A percentile compares a stretch with the other conserved stretches of the same genome.
These are phyloP conservation scores for Tylopilus subfusipes DNA, from an alignment of 768 basidiomycete species.

Conservation along the genomic window DNA sequence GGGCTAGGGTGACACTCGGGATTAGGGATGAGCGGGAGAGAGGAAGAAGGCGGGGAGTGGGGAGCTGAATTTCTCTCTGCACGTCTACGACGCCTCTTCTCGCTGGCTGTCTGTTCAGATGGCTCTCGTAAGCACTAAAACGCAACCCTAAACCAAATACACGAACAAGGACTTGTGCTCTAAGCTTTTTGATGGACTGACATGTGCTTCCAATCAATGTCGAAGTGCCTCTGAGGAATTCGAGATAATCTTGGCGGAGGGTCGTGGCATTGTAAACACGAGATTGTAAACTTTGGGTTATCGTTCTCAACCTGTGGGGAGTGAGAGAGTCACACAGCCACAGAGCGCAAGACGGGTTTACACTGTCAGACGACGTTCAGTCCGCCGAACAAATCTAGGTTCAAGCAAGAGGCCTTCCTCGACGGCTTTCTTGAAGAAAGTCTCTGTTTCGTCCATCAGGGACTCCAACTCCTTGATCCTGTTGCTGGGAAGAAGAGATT, in stretches of 20 bases:
- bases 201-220: neutral
- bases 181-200: neutral
- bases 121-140: neutral
- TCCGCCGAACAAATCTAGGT: neutral
- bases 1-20: no score
- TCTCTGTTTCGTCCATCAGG: conserved; percentile 2
- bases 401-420: neutral
- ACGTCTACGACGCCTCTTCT: neutral
- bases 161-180: conserved; percentile 5
- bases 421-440: no score
- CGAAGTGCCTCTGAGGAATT: conserved; percentile 1
- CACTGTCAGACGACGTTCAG: neutral
- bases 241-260: neutral
- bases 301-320: neutral
- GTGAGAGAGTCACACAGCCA: no score
- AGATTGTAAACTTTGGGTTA: neutral
- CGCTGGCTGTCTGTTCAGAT: neutral
- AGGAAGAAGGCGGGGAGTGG: no score
- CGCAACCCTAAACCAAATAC: neutral
- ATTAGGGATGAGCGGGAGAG: no score
- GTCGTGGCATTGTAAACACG: neutral
- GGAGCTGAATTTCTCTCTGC: no score
- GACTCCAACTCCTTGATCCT: conserved; percentile 5
- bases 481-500: conserved; percentile 6
- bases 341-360: no score